These are phyloP conservation scores for Myrica gale DNA, from an alignment of 306 rosid genomes.

Conservation along the genomic window DNA sequence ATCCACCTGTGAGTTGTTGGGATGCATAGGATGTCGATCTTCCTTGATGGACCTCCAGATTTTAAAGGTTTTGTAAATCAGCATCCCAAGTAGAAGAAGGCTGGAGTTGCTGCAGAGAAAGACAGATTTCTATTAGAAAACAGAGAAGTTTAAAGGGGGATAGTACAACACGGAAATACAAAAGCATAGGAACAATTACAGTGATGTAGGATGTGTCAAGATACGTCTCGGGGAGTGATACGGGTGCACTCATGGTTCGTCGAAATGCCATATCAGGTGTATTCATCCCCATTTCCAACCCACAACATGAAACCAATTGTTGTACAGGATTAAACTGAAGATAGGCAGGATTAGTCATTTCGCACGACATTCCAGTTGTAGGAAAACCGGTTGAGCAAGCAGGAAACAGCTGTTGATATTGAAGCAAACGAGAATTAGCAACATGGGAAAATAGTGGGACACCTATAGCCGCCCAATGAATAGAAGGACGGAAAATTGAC, in stretches of 20 bases:
- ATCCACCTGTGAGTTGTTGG: conserved; percentile 66
- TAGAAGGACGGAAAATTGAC: not conserved
- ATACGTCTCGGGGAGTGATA: conserved; percentile 61
- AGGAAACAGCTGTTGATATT: conserved; percentile 58
- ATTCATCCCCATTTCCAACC: conserved; percentile 51
- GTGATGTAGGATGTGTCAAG: conserved; percentile 60
- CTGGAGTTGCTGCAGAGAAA: conserved; percentile 50
- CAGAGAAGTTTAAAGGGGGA: not conserved
- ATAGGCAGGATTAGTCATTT: conserved; percentile 48
- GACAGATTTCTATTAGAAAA: conserved; percentile 10
- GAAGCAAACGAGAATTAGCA: conserved; percentile 23
- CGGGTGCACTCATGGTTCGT: conserved; percentile 57
- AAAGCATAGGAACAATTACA: conserved; percentile 40
- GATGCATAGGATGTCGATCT: conserved; percentile 48
- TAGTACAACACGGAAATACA: not conserved
- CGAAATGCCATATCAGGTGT: conserved; percentile 51
- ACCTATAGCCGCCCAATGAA: not conserved
- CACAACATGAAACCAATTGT: conserved; percentile 58
- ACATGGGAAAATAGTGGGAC: conserved; percentile 3
- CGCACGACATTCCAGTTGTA: conserved; percentile 53
- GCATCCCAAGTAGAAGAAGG: conserved; percentile 63
- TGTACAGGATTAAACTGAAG: conserved; percentile 61
- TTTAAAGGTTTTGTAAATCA: conserved; percentile 53
- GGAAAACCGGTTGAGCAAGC: conserved; percentile 48
- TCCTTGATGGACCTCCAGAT: conserved; percentile 51